phyloP scores from a whole-genome alignment of 257 asterid species.

The Lithospermum erythrorhizon region DNA sequence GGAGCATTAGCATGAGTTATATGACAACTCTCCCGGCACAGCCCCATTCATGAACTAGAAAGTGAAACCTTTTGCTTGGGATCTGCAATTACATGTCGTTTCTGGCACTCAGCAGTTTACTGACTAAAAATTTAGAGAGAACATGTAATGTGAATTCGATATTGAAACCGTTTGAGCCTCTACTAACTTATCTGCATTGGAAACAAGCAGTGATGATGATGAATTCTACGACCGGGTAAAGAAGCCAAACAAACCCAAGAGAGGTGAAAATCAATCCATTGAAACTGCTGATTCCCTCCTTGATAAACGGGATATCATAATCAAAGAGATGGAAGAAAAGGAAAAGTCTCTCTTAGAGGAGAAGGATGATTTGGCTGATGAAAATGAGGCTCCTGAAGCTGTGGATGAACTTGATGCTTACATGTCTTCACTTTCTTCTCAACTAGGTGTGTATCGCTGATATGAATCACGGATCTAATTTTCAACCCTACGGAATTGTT shows the following conservation, averaged over 20 bases:
- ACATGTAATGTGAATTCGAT: background rate
- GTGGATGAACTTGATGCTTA: constrained; percentile 96
- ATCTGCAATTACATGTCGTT: background rate
- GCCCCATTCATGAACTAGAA: background rate
- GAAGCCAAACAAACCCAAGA: constrained; percentile 53
- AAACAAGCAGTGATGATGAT: constrained; percentile 64
- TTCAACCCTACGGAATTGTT: background rate
- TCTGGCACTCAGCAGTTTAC: background rate
- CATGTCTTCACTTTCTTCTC: constrained; percentile 90
- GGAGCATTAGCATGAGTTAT: background rate
- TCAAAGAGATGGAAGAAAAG: constrained; percentile 53
- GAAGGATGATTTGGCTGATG: constrained; percentile 23
- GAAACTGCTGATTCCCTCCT: constrained; percentile 97
- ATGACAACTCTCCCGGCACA: too few relatives aligned
- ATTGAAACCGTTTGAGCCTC: too few relatives aligned
- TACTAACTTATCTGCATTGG: background rate
- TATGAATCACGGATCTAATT: background rate
- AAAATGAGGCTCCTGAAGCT: constrained; percentile 34
- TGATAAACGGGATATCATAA: constrained; percentile 69
- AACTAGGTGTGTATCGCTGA: constrained; percentile 46
- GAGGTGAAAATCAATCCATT: constrained; percentile 58
- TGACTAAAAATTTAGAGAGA: background rate
- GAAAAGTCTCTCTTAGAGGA: constrained; percentile 44
- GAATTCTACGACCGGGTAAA: constrained; percentile 83
- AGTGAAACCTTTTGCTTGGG: background rate